Evolutionary conservation across 345 rosid genomes (phyloP).

Genomic region (Passiflora organensis): DNA sequence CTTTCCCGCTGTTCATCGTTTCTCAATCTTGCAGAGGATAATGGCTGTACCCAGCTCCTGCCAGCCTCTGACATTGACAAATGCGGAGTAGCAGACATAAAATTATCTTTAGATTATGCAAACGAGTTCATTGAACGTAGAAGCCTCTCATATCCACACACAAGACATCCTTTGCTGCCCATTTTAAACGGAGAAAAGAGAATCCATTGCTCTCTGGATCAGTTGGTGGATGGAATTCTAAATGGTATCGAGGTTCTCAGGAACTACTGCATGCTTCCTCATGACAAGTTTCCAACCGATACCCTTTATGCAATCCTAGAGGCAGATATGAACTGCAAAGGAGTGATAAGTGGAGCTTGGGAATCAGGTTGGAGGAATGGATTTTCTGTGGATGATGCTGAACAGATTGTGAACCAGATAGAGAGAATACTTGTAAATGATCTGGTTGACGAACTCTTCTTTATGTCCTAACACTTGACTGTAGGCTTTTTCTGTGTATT

Average conservation of each 20-base stretch:
- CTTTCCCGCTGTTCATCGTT: constrained; percentile 43
- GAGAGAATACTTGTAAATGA: constrained; percentile 48
- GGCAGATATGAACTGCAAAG: constrained; percentile 46
- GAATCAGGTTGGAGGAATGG: constrained; percentile 71
- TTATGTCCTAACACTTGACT: constrained; percentile 2
- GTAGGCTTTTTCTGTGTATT: too few relatives aligned
- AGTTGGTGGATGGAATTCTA: constrained; percentile 51
- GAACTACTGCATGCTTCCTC: constrained; percentile 32
- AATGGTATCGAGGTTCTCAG: constrained; percentile 39
- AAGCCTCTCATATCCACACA: constrained; percentile 39
- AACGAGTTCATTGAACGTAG: constrained; percentile 50
- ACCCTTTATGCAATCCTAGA: constrained; percentile 40
- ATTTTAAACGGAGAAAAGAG: constrained; percentile 17
- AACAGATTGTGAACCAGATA: constrained; percentile 46
- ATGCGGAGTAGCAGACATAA: constrained; percentile 14
- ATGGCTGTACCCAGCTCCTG: constrained; percentile 14
- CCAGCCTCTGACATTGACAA: constrained; percentile 10
- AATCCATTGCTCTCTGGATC: constrained; percentile 36
- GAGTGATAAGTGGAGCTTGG: constrained; percentile 55
- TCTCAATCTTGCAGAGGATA: constrained; percentile 38
- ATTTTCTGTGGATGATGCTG: constrained; percentile 45
- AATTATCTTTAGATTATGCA: constrained; percentile 57
- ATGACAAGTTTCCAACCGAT: constrained; percentile 26
- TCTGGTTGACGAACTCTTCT: constrained; percentile 52
- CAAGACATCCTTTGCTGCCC: constrained; percentile 17